Conservation (phyloP, 2,329 filamentous ascomycete species). For the Colletotrichum salicis region DNA sequence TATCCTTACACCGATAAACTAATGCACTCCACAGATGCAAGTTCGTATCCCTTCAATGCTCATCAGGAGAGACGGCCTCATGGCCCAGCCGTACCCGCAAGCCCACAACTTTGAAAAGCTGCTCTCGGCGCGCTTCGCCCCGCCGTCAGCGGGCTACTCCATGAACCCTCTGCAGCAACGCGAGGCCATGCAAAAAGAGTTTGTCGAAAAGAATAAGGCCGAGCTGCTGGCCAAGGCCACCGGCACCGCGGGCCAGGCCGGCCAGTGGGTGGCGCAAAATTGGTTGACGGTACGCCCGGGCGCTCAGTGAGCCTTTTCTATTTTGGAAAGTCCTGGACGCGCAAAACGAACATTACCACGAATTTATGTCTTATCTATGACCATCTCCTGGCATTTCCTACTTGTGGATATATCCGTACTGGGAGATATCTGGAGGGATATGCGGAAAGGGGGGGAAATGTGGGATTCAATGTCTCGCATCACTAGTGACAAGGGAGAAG, state of each 20-base stretch:
- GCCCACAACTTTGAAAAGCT: conserved; percentile 58
- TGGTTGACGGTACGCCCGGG: conserved; percentile 44
- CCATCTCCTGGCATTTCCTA: too few relatives aligned
- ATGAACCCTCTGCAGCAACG: conserved; percentile 59
- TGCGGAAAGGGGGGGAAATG: neutral
- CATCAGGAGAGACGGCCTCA: conserved; percentile 63
- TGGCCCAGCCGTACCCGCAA: conserved; percentile 55
- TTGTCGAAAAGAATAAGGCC: conserved; percentile 54
- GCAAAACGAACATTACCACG: neutral
- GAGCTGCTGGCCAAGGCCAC: conserved; percentile 54
- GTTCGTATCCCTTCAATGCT: conserved; percentile 72
- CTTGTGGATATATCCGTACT: neutral
- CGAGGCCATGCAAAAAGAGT: conserved; percentile 59
- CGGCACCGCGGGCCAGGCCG: conserved; percentile 48
- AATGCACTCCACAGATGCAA: conserved; percentile 55
- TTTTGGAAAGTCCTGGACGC: neutral
- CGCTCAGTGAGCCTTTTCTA: conserved; percentile 3
- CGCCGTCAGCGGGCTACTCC: conserved; percentile 48
- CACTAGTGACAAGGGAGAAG: neutral
- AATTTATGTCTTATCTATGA: too few relatives aligned
- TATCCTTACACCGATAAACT: neutral
- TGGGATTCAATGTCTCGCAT: neutral
- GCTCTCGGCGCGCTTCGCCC: conserved; percentile 50
- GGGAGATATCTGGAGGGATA: neutral
- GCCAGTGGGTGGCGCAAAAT: conserved; percentile 51